Evolutionary conservation across 2,329 filamentous ascomycete species (phyloP).

Genomic region (Neurospora crassa): DNA sequence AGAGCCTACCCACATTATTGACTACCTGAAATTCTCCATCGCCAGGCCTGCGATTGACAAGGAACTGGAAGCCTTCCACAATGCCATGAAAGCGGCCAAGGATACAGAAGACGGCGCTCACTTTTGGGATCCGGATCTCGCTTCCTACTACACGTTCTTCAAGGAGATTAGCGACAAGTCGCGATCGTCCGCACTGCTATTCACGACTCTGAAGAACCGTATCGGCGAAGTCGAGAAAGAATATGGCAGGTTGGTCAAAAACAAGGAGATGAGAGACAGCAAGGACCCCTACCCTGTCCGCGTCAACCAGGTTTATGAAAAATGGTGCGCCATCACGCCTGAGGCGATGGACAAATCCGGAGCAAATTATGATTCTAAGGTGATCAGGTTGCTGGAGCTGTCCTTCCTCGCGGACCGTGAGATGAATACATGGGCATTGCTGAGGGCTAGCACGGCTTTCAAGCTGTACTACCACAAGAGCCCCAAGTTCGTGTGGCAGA

Average conservation of each 20-base stretch:
- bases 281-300: constrained; percentile 16
- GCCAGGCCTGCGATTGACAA: constrained; percentile 32
- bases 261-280: constrained; percentile 6
- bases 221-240: constrained; percentile 20
- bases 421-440: constrained; percentile 34
- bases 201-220: constrained; percentile 25
- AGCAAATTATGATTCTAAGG: constrained; percentile 15
- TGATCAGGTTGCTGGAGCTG: constrained; percentile 23
- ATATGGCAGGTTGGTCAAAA: constrained; percentile 24
- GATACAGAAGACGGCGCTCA: constrained; percentile 11
- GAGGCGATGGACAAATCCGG: constrained; percentile 13
- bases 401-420: constrained; percentile 18
- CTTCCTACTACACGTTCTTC: constrained; percentile 24
- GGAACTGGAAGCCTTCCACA: constrained; percentile 26
- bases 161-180: constrained; percentile 22
- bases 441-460: constrained; percentile 42
- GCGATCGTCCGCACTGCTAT: constrained; percentile 22
- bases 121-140: constrained; percentile 30
- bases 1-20: constrained; percentile 43
- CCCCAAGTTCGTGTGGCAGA: constrained; percentile 33
- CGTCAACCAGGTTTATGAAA: constrained; percentile 28
- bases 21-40: constrained; percentile 49
- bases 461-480: constrained; percentile 23
- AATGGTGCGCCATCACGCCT: constrained; percentile 34
- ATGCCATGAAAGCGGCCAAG: constrained; percentile 12